These are phyloP conservation scores for Erysimum pusillum DNA, from an alignment of 441 rosid genomes.

Conservation along the genomic window DNA sequence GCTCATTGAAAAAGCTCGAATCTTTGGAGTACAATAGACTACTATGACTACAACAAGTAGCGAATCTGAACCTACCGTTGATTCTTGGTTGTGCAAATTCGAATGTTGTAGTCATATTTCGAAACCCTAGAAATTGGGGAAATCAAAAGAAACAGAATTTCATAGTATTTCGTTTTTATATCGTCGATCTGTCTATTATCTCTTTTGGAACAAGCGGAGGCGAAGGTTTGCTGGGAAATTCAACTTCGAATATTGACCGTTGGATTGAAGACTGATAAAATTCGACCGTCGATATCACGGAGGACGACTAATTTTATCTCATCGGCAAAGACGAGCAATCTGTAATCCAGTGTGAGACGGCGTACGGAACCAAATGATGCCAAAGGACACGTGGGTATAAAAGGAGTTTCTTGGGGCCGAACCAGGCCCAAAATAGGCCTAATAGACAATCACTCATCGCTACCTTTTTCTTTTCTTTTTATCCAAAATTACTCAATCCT, in stretches of 20 bases:
- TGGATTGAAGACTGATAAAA: constrained; percentile 37
- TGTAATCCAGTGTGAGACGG: constrained; percentile 30
- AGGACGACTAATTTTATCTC: not conserved
- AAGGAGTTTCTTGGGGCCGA: not conserved
- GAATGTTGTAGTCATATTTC: constrained; percentile 57
- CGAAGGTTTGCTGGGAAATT: constrained; percentile 37
- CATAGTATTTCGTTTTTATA: constrained; percentile 1
- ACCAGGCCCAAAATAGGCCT: not conserved
- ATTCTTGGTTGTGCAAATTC: constrained; percentile 57
- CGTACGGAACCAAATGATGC: not conserved
- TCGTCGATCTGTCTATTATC: constrained; percentile 23
- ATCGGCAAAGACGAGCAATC: not conserved
- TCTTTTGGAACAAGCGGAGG: no score
- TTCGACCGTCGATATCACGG: constrained; percentile 5
- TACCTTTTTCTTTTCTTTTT: no score
- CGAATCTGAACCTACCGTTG: constrained; percentile 46
- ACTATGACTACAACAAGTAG: constrained; percentile 37
- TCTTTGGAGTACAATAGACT: constrained; percentile 53
- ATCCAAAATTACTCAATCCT: not conserved
- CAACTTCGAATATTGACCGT: constrained; percentile 52
- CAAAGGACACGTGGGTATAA: not conserved
- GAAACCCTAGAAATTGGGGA: constrained; percentile 54
- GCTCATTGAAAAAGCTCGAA: constrained; percentile 45
- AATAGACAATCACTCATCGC: not conserved
- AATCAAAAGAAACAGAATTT: constrained; percentile 6